Conservation (phyloP, 2,329 filamentous ascomycete genomes). For the Sporothrix dimorphospora region DNA sequence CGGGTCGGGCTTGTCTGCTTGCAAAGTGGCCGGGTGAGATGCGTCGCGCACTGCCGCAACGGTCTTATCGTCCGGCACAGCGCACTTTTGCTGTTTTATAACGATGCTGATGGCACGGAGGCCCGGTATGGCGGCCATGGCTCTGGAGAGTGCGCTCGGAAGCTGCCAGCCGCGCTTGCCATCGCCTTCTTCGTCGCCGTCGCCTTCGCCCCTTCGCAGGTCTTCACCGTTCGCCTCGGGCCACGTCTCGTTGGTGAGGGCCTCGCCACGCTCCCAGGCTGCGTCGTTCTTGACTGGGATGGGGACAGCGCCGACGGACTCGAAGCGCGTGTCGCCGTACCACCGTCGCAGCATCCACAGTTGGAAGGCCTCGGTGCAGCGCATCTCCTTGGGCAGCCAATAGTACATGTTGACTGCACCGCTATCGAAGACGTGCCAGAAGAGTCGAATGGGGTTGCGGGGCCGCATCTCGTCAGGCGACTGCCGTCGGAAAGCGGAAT, state of each 20-base stretch:
- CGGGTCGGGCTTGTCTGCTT: background rate
- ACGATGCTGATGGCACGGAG: background rate
- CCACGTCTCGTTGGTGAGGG: slow-evolving; percentile 19
- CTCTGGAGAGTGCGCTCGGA: background rate
- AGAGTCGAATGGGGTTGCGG: slow-evolving; percentile 30
- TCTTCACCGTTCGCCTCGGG: background rate
- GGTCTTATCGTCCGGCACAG: background rate
- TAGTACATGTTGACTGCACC: slow-evolving; percentile 31
- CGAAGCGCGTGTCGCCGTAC: slow-evolving; percentile 33
- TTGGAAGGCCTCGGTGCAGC: slow-evolving; percentile 29
- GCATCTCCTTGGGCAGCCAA: slow-evolving; percentile 32
- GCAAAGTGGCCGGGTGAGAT: background rate
- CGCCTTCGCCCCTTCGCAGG: background rate
- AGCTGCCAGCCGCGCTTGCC: background rate
- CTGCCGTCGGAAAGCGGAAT: slow-evolving; percentile 14
- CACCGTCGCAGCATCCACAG: slow-evolving; percentile 31
- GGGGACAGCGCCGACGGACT: slow-evolving; percentile 27
- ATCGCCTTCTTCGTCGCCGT: background rate
- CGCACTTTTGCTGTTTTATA: background rate
- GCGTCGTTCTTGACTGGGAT: slow-evolving; percentile 12
- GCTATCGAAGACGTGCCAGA: slow-evolving; percentile 33
- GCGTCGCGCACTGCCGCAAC: background rate
- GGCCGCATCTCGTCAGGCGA: slow-evolving; percentile 27
- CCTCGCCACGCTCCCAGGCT: slow-evolving; percentile 26
- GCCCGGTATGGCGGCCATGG: background rate